A percentile compares a stretch with the other conserved stretches of the same genome.
These are phyloP conservation scores for Sarocladium strictum DNA, from an alignment of 2,329 filamentous ascomycete genomes.

Conservation along the genomic window DNA sequence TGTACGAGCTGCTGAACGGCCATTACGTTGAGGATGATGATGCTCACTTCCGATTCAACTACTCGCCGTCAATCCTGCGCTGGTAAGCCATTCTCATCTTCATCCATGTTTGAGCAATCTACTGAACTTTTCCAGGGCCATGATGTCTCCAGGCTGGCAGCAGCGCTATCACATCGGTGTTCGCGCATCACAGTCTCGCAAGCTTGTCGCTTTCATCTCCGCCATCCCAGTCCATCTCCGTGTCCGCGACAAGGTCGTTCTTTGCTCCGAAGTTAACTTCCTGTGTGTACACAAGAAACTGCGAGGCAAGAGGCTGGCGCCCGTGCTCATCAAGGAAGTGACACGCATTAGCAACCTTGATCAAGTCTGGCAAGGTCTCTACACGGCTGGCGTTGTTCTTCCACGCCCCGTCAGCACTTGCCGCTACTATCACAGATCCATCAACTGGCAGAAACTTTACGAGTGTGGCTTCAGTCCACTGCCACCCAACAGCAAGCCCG, in stretches of 20 bases:
- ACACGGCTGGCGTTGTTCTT: slow-evolving; percentile 86
- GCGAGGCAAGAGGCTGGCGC: slow-evolving; percentile 83
- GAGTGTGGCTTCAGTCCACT: slow-evolving; percentile 91
- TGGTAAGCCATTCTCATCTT: slow-evolving; percentile 55
- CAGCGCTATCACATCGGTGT: slow-evolving; percentile 95
- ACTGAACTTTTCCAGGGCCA: slow-evolving; percentile 59
- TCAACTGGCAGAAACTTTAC: slow-evolving; percentile 95
- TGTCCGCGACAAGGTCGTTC: slow-evolving; percentile 68
- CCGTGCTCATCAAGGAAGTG: slow-evolving; percentile 95
- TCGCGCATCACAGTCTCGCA: slow-evolving; percentile 72
- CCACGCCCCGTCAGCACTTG: slow-evolving; percentile 90
- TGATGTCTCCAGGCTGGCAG: slow-evolving; percentile 91
- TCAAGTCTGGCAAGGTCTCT: slow-evolving; percentile 90
- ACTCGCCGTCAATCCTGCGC: slow-evolving; percentile 80
- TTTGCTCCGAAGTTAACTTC: slow-evolving; percentile 93
- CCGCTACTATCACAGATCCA: slow-evolving; percentile 87
- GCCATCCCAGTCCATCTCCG: slow-evolving; percentile 81
- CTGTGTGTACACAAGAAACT: slow-evolving; percentile 98
- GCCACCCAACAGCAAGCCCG: slow-evolving; percentile 74
- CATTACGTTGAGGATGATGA: slow-evolving; percentile 98
- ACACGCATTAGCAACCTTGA: slow-evolving; percentile 84
- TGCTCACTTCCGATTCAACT: slow-evolving; percentile 96
- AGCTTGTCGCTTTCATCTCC: slow-evolving; percentile 92
- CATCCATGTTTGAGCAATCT: too few relatives aligned
- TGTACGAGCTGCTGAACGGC: slow-evolving; percentile 83